Evolutionary conservation across 768 basidiomycete species (phyloP).

Genomic region (Amyloporia xantha): DNA sequence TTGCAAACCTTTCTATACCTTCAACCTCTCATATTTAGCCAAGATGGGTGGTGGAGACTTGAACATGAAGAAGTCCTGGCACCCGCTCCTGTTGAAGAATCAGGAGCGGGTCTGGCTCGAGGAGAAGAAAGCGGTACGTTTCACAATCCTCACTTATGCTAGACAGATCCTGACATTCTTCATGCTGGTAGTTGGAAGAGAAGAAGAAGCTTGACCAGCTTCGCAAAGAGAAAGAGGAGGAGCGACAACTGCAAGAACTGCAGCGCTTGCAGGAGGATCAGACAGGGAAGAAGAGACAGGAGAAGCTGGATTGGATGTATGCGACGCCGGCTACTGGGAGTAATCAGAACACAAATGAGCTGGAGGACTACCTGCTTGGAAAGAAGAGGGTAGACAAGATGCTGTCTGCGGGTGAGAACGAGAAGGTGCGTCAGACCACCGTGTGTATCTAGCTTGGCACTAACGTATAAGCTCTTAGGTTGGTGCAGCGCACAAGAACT

Average conservation of each 20-base stretch:
- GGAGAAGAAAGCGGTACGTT: constrained; percentile 89
- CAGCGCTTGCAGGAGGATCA: constrained; percentile 93
- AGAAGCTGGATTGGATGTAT: constrained; percentile 99
- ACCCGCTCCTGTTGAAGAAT: constrained; percentile 95
- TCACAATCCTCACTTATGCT: constrained; percentile 9
- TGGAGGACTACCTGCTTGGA: constrained; percentile 94
- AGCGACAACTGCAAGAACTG: constrained; percentile 92
- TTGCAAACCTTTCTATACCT: constrained; percentile 6
- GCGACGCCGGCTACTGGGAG: constrained; percentile 93
- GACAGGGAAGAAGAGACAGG: constrained; percentile 89
- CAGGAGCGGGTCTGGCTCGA: constrained; percentile 99
- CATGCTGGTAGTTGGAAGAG: constrained; percentile 83
- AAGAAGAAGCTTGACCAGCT: constrained; percentile 98
- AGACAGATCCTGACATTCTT: neutral
- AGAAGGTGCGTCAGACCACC: constrained; percentile 67
- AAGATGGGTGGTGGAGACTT: constrained; percentile 98
- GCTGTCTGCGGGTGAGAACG: constrained; percentile 85
- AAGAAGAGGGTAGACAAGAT: constrained; percentile 98
- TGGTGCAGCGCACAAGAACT: constrained; percentile 84
- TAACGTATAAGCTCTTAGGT: no score
- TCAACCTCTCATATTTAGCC: constrained; percentile 20
- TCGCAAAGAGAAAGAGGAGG: constrained; percentile 96
- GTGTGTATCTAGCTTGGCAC: no score
- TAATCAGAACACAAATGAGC: constrained; percentile 78
- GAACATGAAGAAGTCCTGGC: constrained; percentile 99